Percentiles rank a stretch among this genome's conserved stretches.
phyloP scores from a whole-genome alignment of 192 early-diverging fungal genomes.

The Diversispora epigaea region DNA sequence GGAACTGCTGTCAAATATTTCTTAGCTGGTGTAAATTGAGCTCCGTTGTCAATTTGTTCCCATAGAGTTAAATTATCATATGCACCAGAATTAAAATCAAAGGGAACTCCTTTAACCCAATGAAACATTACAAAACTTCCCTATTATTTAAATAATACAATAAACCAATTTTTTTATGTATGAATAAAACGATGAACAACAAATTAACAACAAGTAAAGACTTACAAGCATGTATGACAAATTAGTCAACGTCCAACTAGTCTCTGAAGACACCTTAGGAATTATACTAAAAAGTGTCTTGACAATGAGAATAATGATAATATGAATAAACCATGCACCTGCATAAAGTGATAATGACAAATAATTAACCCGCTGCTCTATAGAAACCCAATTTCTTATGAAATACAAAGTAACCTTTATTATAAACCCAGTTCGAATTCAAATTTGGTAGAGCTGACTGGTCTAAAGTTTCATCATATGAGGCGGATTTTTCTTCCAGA shows the following conservation, averaged over 20 bases:
- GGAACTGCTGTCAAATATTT: slow-evolving; percentile 97
- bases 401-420: slow-evolving; percentile 47
- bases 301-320: slow-evolving; percentile 77
- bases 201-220: slow-evolving; percentile 14
- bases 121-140: slow-evolving; percentile 98
- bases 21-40: slow-evolving; percentile 96
- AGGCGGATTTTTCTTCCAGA: slow-evolving; percentile 18
- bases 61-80: slow-evolving; percentile 93
- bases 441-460: slow-evolving; percentile 60
- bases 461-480: slow-evolving; percentile 42
- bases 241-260: slow-evolving; percentile 96
- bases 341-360: slow-evolving; percentile 27
- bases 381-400: background rate
- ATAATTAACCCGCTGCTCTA: background rate
- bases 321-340: slow-evolving; percentile 92
- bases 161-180: background rate
- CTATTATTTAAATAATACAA: slow-evolving; percentile 41
- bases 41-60: slow-evolving; percentile 99
- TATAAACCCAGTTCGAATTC: slow-evolving; percentile 63
- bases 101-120: slow-evolving; percentile 94
- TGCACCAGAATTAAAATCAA: slow-evolving; percentile 89
- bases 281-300: slow-evolving; percentile 80
- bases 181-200: background rate
- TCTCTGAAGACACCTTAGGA: slow-evolving; percentile 87
- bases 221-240: slow-evolving; percentile 84